Evolutionary conservation across 2,329 filamentous ascomycete species (phyloP).

Genomic region (Aspergillus bombycis): DNA sequence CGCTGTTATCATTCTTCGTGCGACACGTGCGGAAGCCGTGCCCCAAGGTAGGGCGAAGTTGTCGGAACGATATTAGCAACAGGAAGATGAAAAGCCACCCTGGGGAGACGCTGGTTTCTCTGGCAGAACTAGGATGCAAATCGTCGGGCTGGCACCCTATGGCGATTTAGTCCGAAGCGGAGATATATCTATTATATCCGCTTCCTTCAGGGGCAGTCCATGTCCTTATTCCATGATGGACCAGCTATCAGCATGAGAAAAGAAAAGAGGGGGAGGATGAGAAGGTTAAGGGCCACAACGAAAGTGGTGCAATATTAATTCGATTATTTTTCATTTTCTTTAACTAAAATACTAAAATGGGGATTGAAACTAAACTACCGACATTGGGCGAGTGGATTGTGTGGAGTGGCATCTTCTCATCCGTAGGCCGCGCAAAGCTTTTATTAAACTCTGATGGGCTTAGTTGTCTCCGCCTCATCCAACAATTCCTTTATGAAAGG

Average conservation of each 20-base stretch:
- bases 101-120: background rate
- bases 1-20: slow-evolving; percentile 17
- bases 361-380: slow-evolving; percentile 9
- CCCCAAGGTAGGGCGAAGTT: background rate
- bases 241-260: background rate
- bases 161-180: slow-evolving; percentile 1
- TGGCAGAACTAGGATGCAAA: slow-evolving; percentile 4
- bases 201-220: slow-evolving; percentile 1
- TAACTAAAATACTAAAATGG: background rate
- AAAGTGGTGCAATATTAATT: background rate
- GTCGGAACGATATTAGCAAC: background rate
- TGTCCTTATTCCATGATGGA: slow-evolving; percentile 1
- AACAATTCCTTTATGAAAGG: slow-evolving; percentile 1
- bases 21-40: background rate
- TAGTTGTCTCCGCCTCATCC: slow-evolving; percentile 2
- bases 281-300: background rate
- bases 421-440: slow-evolving; percentile 10
- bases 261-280: slow-evolving; percentile 4
- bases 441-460: slow-evolving; percentile 8
- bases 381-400: slow-evolving; percentile 1
- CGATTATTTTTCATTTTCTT: background rate
- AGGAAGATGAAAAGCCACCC: background rate
- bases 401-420: slow-evolving; percentile 7
- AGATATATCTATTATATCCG: background rate
- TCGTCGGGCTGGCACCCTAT: background rate